phyloP scores from a whole-genome alignment of 768 basidiomycete species.

The Phanerochaete sordida region DNA sequence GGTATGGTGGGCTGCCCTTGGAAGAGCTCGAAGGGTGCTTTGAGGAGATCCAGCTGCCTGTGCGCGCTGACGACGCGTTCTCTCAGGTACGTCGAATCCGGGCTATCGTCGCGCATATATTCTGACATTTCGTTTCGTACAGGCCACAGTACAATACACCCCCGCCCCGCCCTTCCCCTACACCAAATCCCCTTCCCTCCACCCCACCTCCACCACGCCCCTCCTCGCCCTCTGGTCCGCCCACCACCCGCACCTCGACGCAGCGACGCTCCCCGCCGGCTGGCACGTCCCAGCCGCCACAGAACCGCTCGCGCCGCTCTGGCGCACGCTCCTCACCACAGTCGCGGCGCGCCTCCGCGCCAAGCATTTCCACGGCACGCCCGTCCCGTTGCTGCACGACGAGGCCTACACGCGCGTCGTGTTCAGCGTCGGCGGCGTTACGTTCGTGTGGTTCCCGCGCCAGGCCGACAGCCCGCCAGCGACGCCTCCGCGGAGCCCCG shows the following conservation, averaged over 20 bases:
- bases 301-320: neutral
- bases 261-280: too few relatives aligned
- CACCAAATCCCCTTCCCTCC: neutral
- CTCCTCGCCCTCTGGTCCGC: too few relatives aligned
- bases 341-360: neutral
- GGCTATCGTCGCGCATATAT: too few relatives aligned
- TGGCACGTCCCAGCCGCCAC: too few relatives aligned
- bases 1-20: neutral
- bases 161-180: neutral
- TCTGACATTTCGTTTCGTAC: too few relatives aligned
- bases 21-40: neutral
- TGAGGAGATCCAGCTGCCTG: neutral
- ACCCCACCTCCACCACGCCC: too few relatives aligned
- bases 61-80: neutral
- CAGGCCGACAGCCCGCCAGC: neutral
- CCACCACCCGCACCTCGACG: too few relatives aligned
- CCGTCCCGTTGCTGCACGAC: neutral
- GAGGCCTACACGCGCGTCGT: neutral
- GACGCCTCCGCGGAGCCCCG: too few relatives aligned
- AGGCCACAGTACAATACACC: neutral
- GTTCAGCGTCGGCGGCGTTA: neutral
- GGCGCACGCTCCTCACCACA: neutral
- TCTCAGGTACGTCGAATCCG: neutral
- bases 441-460: neutral
- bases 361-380: neutral